Conservation (phyloP, 257 asterid species). For the Penstemon newberryi region DNA sequence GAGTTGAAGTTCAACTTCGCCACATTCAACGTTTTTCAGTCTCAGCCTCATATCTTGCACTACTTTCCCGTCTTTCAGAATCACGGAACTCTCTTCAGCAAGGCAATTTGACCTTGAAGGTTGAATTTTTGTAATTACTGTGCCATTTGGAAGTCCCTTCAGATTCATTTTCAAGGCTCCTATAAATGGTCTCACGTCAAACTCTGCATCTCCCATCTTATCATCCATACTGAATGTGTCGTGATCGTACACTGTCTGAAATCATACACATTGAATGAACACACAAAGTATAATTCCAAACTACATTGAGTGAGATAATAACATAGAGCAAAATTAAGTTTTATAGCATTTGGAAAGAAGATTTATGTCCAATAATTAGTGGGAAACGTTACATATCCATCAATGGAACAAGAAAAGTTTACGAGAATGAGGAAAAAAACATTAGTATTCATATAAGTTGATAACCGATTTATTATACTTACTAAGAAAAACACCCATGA, state of each 20-base stretch:
- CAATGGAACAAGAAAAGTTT: too few relatives aligned
- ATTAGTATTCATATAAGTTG: too few relatives aligned
- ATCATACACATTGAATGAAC: conserved; percentile 4
- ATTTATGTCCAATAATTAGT: too few relatives aligned
- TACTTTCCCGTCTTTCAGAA: conserved; percentile 50
- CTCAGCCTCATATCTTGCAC: conserved; percentile 58
- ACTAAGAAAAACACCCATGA: too few relatives aligned
- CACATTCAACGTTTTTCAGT: conserved; percentile 61
- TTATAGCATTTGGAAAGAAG: too few relatives aligned
- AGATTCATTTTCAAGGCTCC: conserved; percentile 40
- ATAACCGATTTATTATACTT: too few relatives aligned
- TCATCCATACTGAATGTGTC: conserved; percentile 70
- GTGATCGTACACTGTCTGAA: conserved; percentile 64
- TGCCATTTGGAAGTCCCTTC: conserved; percentile 39
- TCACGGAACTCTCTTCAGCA: conserved; percentile 49
- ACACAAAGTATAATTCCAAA: neutral
- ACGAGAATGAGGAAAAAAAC: too few relatives aligned
- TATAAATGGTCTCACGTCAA: conserved; percentile 45
- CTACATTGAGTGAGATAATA: too few relatives aligned
- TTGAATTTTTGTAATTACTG: conserved; percentile 39
- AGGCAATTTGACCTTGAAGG: conserved; percentile 53
- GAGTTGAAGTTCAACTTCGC: conserved; percentile 62
- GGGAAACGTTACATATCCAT: too few relatives aligned
- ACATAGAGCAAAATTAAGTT: too few relatives aligned
- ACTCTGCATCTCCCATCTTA: conserved; percentile 64